phyloP scores from a whole-genome alignment of 352 stramenopile species.

The Globisporangium carolinianum region DNA sequence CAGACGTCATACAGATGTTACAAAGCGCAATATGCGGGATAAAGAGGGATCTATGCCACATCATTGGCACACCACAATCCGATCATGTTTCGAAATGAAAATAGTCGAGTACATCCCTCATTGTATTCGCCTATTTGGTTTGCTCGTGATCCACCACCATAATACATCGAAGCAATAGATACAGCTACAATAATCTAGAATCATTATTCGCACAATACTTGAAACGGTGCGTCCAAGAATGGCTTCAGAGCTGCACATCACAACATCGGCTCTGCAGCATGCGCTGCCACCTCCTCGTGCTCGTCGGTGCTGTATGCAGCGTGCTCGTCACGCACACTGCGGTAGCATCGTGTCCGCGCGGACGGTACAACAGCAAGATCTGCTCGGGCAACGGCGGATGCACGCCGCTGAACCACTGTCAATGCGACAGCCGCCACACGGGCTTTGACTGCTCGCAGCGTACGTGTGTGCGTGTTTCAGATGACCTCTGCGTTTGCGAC shows the following conservation, averaged over 20 bases:
- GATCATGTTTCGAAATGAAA: too few relatives aligned
- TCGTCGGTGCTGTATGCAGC: background rate
- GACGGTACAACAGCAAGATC: constrained; percentile 42
- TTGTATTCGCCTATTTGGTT: too few relatives aligned
- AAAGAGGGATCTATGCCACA: too few relatives aligned
- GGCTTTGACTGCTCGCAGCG: constrained; percentile 62
- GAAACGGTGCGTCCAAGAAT: constrained; percentile 4
- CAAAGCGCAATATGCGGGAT: too few relatives aligned
- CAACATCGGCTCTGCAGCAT: background rate
- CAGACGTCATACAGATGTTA: too few relatives aligned
- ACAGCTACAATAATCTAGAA: too few relatives aligned
- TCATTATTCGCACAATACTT: background rate
- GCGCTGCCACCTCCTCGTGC: background rate
- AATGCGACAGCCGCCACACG: constrained; percentile 39
- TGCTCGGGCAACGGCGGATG: constrained; percentile 53
- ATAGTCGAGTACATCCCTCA: too few relatives aligned
- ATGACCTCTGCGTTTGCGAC: background rate
- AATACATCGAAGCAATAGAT: too few relatives aligned
- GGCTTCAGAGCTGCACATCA: background rate
- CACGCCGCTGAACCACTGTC: constrained; percentile 37
- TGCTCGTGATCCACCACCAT: too few relatives aligned
- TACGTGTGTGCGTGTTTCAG: constrained; percentile 10
- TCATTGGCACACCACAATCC: too few relatives aligned
- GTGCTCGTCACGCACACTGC: background rate
- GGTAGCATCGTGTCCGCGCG: constrained; percentile 30